Percentiles rank a stretch among this genome's conserved stretches.
Conservation (phyloP, 1,139 yeast genomes). For the Yamadazyma jaroonii region DNA sequence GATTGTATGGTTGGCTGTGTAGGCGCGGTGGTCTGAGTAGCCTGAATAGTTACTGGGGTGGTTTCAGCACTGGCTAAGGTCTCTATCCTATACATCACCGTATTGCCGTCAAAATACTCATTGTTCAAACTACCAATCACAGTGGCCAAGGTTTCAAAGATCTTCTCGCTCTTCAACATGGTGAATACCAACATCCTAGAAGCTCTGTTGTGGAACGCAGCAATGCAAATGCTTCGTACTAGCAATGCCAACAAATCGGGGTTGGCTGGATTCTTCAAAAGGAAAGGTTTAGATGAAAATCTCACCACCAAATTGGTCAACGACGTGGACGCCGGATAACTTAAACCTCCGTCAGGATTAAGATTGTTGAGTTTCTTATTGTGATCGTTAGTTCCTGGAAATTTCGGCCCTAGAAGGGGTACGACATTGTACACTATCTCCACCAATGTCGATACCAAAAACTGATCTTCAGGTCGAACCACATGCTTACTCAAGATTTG, state of each 20-base stretch:
- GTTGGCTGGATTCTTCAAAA: conserved; percentile 46
- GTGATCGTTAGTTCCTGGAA: conserved; percentile 21
- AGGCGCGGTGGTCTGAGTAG: too few species aligned
- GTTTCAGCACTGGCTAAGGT: too few species aligned
- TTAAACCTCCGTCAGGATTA: conserved; percentile 46
- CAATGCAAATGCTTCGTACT: conserved; percentile 51
- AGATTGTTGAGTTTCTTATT: conserved; percentile 27
- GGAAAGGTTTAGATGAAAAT: conserved; percentile 40
- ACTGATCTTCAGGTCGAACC: conserved; percentile 6
- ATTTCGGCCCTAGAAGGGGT: conserved; percentile 25
- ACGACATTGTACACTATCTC: conserved; percentile 64
- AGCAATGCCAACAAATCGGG: conserved; percentile 59
- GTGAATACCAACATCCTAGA: conserved; percentile 55
- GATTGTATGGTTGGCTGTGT: too few species aligned
- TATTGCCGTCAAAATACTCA: conserved; percentile 25
- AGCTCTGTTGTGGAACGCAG: conserved; percentile 44
- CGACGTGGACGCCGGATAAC: conserved; percentile 58
- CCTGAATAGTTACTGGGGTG: too few species aligned
- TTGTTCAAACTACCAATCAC: conserved; percentile 28
- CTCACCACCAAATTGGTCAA: conserved; percentile 52
- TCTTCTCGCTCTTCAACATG: conserved; percentile 46
- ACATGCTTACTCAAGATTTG: conserved; percentile 15
- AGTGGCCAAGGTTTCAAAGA: conserved; percentile 32
- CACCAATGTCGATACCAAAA: conserved; percentile 39
- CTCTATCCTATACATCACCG: conserved; percentile 16